Conservation (phyloP, 2,329 filamentous ascomycete genomes). For the Cladosporium sp. region DNA sequence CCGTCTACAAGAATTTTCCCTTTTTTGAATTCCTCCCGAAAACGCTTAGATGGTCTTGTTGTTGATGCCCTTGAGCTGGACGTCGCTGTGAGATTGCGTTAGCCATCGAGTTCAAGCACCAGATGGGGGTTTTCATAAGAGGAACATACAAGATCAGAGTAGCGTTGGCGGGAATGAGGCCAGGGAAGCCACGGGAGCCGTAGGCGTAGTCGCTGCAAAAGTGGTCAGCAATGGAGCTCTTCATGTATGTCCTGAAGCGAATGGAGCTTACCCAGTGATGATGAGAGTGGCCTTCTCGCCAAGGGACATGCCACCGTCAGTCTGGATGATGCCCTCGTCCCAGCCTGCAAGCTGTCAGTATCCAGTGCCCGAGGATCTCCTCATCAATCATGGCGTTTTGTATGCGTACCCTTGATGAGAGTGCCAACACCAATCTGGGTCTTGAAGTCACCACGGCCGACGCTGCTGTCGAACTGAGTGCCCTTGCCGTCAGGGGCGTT, state of each 20-base stretch:
- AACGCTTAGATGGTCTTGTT: conserved; percentile 30
- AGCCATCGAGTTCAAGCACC: neutral
- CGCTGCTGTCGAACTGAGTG: conserved; percentile 80
- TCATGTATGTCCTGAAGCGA: no score
- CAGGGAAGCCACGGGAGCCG: conserved; percentile 65
- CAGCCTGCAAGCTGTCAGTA: conserved; percentile 35
- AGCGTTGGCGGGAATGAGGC: conserved; percentile 69
- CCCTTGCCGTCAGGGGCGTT: conserved; percentile 60
- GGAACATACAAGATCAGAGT: conserved; percentile 74
- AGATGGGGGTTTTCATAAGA: neutral
- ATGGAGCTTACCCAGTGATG: conserved; percentile 63
- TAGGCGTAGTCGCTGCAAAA: conserved; percentile 58
- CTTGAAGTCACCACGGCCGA: conserved; percentile 69
- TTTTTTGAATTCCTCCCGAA: neutral
- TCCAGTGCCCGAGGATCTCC: neutral
- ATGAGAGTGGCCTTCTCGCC: conserved; percentile 85
- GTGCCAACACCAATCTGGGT: conserved; percentile 74
- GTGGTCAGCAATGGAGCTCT: conserved; percentile 4
- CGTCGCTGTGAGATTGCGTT: conserved; percentile 48
- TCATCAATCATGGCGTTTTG: no score
- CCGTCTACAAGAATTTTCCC: neutral
- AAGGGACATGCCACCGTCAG: conserved; percentile 65
- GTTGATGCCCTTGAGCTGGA: conserved; percentile 63
- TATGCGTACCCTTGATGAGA: conserved; percentile 75
- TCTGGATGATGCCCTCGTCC: conserved; percentile 62